These are phyloP conservation scores for Pythium rishiriense DNA, from an alignment of 352 stramenopile genomes.

Conservation along the genomic window DNA sequence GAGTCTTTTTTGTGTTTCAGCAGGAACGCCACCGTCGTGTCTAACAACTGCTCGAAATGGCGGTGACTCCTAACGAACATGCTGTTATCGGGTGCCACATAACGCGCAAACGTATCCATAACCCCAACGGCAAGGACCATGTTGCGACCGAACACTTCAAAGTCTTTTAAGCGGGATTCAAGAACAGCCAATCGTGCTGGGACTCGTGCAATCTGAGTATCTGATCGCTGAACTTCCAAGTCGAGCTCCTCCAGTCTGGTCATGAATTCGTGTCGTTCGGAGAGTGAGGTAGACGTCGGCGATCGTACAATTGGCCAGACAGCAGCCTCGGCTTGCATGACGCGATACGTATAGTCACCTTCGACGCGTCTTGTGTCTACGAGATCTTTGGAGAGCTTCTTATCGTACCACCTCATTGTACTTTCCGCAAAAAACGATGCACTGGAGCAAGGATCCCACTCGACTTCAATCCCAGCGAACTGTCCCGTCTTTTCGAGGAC, in stretches of 20 bases:
- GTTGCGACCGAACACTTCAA: neutral
- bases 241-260: conserved; percentile 3
- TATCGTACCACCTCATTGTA: conserved; percentile 17
- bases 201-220: neutral
- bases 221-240: neutral
- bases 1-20: conserved; percentile 5
- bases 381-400: conserved; percentile 22
- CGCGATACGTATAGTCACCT: conserved; percentile 8
- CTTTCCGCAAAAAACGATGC: conserved; percentile 31
- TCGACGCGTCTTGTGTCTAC: conserved; percentile 16
- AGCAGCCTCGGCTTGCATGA: conserved; percentile 8
- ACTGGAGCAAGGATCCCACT: conserved; percentile 4
- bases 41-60: conserved; percentile 18
- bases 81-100: neutral
- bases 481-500: neutral
- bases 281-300: neutral
- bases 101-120: neutral
- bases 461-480: conserved; percentile 32
- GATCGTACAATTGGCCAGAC: conserved; percentile 9
- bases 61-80: conserved; percentile 11
- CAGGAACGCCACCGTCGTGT: neutral
- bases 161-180: neutral
- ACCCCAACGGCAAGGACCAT: neutral
- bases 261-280: conserved; percentile 19
- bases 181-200: neutral